These are phyloP conservation scores for Aquilaria yunnanensis DNA, from an alignment of 345 rosid genomes.

Conservation along the genomic window DNA sequence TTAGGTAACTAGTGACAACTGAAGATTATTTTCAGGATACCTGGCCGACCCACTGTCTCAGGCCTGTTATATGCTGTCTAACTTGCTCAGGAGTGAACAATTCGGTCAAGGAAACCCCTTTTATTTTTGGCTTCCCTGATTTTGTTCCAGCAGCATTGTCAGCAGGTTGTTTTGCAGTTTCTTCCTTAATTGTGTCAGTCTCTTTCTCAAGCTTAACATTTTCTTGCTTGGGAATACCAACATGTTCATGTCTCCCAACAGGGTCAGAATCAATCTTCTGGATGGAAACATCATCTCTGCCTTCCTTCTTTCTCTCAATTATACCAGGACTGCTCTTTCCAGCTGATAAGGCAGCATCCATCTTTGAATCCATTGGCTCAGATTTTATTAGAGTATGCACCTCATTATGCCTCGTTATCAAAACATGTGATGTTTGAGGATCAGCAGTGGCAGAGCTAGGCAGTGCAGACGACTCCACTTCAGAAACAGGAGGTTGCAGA, in stretches of 20 bases:
- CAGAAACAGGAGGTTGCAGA: slow-evolving; percentile 35
- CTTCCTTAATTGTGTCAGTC: slow-evolving; percentile 44
- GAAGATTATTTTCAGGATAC: slow-evolving; percentile 20
- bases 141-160: slow-evolving; percentile 45
- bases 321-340: slow-evolving; percentile 43
- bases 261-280: slow-evolving; percentile 41
- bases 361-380: slow-evolving; percentile 50
- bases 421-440: slow-evolving; percentile 35
- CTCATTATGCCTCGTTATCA: slow-evolving; percentile 34
- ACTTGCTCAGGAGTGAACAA: slow-evolving; percentile 98
- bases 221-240: slow-evolving; percentile 38
- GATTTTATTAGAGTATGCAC: slow-evolving; percentile 36
- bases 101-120: slow-evolving; percentile 94
- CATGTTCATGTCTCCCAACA: slow-evolving; percentile 24
- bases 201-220: slow-evolving; percentile 46
- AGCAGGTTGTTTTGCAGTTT: slow-evolving; percentile 36
- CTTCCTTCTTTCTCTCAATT: slow-evolving; percentile 44
- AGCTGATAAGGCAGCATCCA: slow-evolving; percentile 40
- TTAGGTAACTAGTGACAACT: background rate
- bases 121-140: slow-evolving; percentile 93
- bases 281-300: slow-evolving; percentile 35
- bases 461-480: slow-evolving; percentile 38
- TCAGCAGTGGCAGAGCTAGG: slow-evolving; percentile 30
- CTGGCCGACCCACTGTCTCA: slow-evolving; percentile 99
- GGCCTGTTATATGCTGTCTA: slow-evolving; percentile 86